phyloP scores from a whole-genome alignment of 164 flowering plant species.

The Stephania japonica region DNA sequence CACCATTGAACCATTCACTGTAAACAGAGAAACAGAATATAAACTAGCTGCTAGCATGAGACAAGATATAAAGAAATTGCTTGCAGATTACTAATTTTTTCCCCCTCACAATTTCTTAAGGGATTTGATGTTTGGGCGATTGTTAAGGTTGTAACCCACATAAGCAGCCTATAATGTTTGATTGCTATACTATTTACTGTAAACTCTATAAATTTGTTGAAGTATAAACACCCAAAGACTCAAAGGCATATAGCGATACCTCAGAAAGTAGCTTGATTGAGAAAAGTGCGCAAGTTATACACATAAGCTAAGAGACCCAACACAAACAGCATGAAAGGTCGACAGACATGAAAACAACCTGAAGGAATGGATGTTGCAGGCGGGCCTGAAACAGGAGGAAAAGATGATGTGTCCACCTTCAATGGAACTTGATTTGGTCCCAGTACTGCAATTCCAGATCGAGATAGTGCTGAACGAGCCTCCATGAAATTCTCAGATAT shows the following conservation, averaged over 20 bases:
- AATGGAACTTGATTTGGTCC: slow-evolving; percentile 56
- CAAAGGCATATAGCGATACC: not conserved
- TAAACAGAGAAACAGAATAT: slow-evolving; percentile 7
- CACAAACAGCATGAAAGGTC: not conserved
- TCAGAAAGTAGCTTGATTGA: not conserved
- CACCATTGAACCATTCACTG: slow-evolving; percentile 66
- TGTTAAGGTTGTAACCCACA: not conserved
- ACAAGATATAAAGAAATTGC: not conserved
- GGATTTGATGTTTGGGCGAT: not conserved
- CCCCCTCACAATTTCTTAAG: not conserved
- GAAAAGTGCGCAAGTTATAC: not conserved
- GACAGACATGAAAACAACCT: slow-evolving; percentile 36
- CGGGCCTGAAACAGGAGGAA: slow-evolving; percentile 52
- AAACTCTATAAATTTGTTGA: not conserved
- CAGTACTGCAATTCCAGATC: slow-evolving; percentile 54
- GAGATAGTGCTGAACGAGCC: slow-evolving; percentile 76
- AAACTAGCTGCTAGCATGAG: not conserved
- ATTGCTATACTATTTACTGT: not conserved
- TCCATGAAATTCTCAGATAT: slow-evolving; percentile 83
- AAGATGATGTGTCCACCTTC: slow-evolving; percentile 48
- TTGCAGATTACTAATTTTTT: not conserved
- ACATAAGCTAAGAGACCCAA: not conserved
- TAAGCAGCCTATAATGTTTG: not conserved
- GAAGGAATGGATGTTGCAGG: slow-evolving; percentile 55
- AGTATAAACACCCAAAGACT: not conserved